Conservation (phyloP, 164 flowering plant species). For the Liriodendron chinense region DNA sequence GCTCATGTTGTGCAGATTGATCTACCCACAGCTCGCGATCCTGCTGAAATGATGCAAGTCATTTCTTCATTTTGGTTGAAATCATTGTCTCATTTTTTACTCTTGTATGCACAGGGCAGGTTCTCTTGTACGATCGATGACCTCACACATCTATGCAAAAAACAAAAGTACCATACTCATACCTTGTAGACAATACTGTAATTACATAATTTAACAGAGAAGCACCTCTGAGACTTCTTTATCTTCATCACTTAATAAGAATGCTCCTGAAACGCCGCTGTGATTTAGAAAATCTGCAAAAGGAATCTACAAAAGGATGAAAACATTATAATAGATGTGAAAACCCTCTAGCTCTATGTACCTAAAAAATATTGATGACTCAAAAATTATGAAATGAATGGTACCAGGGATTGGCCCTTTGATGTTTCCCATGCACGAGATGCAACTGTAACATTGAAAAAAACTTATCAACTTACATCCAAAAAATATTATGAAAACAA, state of each 20-base stretch:
- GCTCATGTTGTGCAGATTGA: no score
- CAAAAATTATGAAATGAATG: not conserved
- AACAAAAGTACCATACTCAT: no score
- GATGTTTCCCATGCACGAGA: constrained; percentile 86
- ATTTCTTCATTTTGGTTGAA: no score
- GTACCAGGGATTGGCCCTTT: constrained; percentile 67
- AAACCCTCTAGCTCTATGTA: not conserved
- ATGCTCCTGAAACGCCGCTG: constrained; percentile 54
- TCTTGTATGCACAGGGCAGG: no score
- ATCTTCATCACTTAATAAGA: constrained; percentile 49
- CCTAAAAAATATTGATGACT: not conserved
- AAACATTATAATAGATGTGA: not conserved
- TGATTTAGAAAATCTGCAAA: constrained; percentile 91
- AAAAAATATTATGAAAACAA: not conserved
- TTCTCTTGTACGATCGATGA: no score
- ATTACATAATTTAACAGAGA: not conserved
- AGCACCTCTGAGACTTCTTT: constrained; percentile 64
- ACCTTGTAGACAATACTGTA: not conserved
- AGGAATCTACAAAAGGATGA: constrained; percentile 53
- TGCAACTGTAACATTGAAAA: constrained; percentile 49
- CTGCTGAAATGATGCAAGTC: no score
- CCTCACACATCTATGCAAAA: no score
- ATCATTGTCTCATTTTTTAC: no score
- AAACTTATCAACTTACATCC: constrained; percentile 7
- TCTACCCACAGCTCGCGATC: no score